A percentile compares a stretch with the other conserved stretches of the same genome.
Evolutionary conservation across 2,329 filamentous ascomycete species (phyloP).

Genomic region (Fusarium agapanthi): DNA sequence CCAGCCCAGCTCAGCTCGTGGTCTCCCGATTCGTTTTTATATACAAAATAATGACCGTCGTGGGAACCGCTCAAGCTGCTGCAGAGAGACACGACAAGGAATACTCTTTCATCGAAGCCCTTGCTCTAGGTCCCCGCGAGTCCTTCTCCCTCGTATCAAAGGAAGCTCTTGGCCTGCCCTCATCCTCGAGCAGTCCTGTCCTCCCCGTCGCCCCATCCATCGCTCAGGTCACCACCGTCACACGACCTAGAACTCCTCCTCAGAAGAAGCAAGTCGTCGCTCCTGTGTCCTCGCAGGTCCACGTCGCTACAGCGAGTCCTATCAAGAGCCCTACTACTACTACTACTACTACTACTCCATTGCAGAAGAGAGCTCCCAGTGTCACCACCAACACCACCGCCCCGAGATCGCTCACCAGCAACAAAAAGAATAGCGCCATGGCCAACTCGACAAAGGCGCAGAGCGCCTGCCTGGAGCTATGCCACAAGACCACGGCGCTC

Average conservation of each 20-base stretch:
- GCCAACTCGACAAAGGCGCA: conserved; percentile 43
- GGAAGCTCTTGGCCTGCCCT: conserved; percentile 40
- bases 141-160: conserved; percentile 41
- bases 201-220: background rate
- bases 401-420: conserved; percentile 23
- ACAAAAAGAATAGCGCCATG: conserved; percentile 38
- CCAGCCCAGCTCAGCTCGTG: background rate
- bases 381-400: background rate
- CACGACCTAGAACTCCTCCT: conserved; percentile 23
- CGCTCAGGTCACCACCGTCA: background rate
- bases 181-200: conserved; percentile 15
- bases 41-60: conserved; percentile 39
- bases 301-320: conserved; percentile 1
- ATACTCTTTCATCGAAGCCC: conserved; percentile 46
- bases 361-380: background rate
- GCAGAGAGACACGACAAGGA: conserved; percentile 40
- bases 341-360: no score
- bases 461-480: conserved; percentile 53
- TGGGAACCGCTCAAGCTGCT: conserved; percentile 21
- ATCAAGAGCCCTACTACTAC: background rate
- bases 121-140: conserved; percentile 40
- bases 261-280: background rate
- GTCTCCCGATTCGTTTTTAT: background rate
- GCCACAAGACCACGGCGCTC: conserved; percentile 65
- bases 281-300: conserved; percentile 3